Percentiles rank a stretch among this genome's conserved stretches.
These are phyloP conservation scores for Cystobasidium pallidum DNA, from an alignment of 1,284 basidiomycete genomes.

Conservation along the genomic window DNA sequence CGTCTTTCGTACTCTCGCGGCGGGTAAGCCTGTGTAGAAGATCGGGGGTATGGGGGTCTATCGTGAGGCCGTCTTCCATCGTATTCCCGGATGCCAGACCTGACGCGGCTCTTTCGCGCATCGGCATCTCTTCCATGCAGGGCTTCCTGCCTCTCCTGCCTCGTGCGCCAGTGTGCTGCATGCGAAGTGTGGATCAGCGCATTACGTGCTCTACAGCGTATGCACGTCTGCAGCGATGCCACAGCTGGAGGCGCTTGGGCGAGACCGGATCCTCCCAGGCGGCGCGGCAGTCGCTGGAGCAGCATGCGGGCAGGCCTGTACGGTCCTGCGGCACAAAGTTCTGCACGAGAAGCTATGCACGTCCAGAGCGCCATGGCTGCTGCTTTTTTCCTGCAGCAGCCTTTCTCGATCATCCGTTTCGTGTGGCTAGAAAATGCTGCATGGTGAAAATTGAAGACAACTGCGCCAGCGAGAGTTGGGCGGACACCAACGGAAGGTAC, in stretches of 20 bases:
- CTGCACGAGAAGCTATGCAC: neutral
- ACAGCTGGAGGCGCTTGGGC: neutral
- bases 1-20: constrained; percentile 3
- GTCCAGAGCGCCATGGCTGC: neutral
- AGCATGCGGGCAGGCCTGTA: neutral
- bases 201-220: constrained; percentile 1
- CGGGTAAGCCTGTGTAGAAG: neutral
- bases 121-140: constrained; percentile 16
- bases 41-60: constrained; percentile 1
- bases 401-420: neutral
- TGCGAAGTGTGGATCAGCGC: constrained; percentile 12
- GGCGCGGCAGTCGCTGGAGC: neutral
- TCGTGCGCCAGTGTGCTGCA: constrained; percentile 19
- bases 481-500: neutral
- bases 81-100: neutral
- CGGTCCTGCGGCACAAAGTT: neutral
- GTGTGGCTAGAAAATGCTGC: neutral
- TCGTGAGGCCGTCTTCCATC: constrained; percentile 8
- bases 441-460: constrained; percentile 1
- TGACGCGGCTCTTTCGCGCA: neutral
- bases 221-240: constrained; percentile 2
- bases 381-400: neutral
- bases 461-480: neutral
- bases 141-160: constrained; percentile 25
- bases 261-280: constrained; percentile 7